Percentiles rank a stretch among this genome's conserved stretches.
Conservation (phyloP, 192 early-diverging fungal species). For the Gaertneriomyces semiglobifer region DNA sequence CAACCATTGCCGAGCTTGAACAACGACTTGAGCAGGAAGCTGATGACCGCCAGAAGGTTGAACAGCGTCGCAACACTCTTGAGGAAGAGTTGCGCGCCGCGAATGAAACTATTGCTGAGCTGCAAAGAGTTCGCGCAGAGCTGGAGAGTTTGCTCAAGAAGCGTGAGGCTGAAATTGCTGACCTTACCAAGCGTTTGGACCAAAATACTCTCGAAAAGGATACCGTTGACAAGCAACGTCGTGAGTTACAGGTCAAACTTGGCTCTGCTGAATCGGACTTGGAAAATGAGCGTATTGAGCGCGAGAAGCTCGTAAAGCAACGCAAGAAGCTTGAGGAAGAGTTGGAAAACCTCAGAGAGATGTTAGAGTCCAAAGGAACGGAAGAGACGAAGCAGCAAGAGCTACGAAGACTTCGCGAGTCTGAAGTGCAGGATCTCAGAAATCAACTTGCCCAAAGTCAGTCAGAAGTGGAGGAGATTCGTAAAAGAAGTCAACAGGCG, state of each 20-base stretch:
- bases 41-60: conserved; percentile 39
- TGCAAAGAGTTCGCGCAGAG: conserved; percentile 36
- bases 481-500: conserved; percentile 34
- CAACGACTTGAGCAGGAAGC: conserved; percentile 43
- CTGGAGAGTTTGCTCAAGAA: conserved; percentile 43
- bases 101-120: conserved; percentile 35
- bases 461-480: conserved; percentile 47
- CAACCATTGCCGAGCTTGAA: conserved; percentile 46
- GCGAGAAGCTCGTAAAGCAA: conserved; percentile 48
- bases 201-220: conserved; percentile 47
- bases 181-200: conserved; percentile 36
- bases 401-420: conserved; percentile 48
- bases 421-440: conserved; percentile 49
- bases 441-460: conserved; percentile 39
- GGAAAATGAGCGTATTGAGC: conserved; percentile 44
- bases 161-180: conserved; percentile 44
- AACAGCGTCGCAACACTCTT: conserved; percentile 27
- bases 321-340: conserved; percentile 51
- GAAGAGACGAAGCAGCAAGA: conserved; percentile 55
- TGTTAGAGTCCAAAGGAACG: conserved; percentile 52
- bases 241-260: conserved; percentile 47
- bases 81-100: conserved; percentile 42
- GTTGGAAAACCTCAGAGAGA: conserved; percentile 37
- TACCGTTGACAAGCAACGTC: conserved; percentile 42
- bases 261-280: conserved; percentile 38